phyloP scores from a whole-genome alignment of 1,139 yeast genomes.

The Diutina mesorugosa region DNA sequence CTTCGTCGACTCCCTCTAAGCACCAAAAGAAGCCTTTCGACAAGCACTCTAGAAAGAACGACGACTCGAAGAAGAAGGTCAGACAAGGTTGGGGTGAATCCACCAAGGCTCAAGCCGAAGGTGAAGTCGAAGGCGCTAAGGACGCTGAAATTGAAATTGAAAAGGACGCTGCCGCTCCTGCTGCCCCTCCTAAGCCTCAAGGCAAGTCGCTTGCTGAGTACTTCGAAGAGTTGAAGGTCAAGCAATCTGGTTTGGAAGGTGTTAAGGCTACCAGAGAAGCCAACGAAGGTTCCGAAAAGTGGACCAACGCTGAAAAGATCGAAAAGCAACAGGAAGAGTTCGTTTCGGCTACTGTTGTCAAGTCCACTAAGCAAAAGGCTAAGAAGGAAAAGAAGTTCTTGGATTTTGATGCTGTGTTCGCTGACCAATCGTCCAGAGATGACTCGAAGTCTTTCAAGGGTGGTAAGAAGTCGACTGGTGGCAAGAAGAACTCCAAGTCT shows the following conservation, averaged over 20 bases:
- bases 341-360: constrained; percentile 42
- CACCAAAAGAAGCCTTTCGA: constrained; percentile 57
- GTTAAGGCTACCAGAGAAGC: constrained; percentile 36
- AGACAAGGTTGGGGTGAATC: constrained; percentile 78
- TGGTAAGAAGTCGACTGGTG: constrained; percentile 9
- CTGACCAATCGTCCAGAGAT: constrained; percentile 25
- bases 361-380: constrained; percentile 50
- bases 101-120: constrained; percentile 45
- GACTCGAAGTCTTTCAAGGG: constrained; percentile 13
- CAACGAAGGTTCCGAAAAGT: constrained; percentile 44
- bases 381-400: constrained; percentile 60
- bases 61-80: constrained; percentile 76
- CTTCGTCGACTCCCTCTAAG: constrained; percentile 37
- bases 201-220: constrained; percentile 62
- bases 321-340: constrained; percentile 14
- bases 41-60: constrained; percentile 77
- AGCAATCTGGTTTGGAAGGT: constrained; percentile 33
- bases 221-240: constrained; percentile 47
- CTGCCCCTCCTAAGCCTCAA: constrained; percentile 26
- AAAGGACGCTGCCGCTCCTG: constrained; percentile 24
- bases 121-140: constrained; percentile 50
- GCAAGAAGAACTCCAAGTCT: constrained; percentile 7
- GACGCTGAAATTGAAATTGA: constrained; percentile 42
- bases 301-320: constrained; percentile 16
- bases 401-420: constrained; percentile 53